Conservation (phyloP, 371 early-diverging fungal species). For the Lichtheimia hyalospora region DNA sequence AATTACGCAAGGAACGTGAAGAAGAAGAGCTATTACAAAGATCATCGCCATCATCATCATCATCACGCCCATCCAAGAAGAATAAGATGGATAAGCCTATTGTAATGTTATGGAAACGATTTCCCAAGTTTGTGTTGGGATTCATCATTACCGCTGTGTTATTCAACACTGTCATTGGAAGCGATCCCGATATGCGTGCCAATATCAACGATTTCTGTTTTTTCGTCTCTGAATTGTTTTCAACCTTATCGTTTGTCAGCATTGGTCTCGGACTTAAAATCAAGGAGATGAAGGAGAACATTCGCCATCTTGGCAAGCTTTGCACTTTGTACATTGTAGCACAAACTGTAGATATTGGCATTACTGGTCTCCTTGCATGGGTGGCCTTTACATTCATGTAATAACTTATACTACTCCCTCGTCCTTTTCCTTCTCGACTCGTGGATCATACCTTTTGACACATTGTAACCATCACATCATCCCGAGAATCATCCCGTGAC, state of each 20-base stretch:
- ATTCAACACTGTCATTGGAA: conserved; percentile 55
- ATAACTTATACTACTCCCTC: conserved; percentile 7
- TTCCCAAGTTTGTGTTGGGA: conserved; percentile 66
- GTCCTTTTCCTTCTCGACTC: neutral
- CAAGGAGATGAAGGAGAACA: conserved; percentile 53
- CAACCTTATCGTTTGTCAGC: conserved; percentile 62
- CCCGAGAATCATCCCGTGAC: no score
- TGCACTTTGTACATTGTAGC: conserved; percentile 56
- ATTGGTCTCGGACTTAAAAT: conserved; percentile 60
- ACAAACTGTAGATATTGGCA: conserved; percentile 58
- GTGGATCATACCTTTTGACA: neutral
- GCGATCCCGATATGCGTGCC: conserved; percentile 25
- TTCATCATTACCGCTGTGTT: conserved; percentile 59
- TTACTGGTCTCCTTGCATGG: conserved; percentile 54
- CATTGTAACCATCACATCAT: no score
- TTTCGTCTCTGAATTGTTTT: conserved; percentile 64
- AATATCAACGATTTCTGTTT: conserved; percentile 55
- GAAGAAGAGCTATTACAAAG: conserved; percentile 26
- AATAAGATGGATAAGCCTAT: conserved; percentile 24
- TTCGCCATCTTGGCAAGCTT: conserved; percentile 49
- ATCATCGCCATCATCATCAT: conserved; percentile 8
- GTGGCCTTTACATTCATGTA: conserved; percentile 50
- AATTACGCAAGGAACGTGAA: conserved; percentile 34
- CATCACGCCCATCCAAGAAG: neutral
- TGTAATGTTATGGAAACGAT: conserved; percentile 55